A percentile compares a stretch with the other conserved stretches of the same genome.
Evolutionary conservation across 495 filamentous ascomycete species (phyloP).

Genomic region (Hyphodiscus hymeniophilus): DNA sequence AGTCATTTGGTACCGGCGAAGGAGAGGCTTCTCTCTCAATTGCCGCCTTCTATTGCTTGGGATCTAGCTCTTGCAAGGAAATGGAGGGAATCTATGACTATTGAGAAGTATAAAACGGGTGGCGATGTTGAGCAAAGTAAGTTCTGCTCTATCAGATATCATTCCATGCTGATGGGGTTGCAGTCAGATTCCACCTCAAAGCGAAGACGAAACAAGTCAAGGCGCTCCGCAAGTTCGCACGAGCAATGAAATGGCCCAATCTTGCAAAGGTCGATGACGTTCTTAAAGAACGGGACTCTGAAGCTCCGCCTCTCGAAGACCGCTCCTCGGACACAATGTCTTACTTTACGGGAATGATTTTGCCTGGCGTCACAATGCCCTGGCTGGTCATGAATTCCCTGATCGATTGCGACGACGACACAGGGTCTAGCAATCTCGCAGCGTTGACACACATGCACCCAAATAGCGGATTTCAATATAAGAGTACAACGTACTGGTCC

Average conservation of each 20-base stretch:
- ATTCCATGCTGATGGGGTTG: background rate
- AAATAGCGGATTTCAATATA: conserved; percentile 63
- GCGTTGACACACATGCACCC: conserved; percentile 53
- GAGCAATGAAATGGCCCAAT: conserved; percentile 67
- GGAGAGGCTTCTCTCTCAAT: conserved; percentile 44
- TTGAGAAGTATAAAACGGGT: conserved; percentile 36
- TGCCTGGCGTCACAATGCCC: conserved; percentile 60
- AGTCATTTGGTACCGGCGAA: conserved; percentile 45
- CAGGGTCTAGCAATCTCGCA: conserved; percentile 45
- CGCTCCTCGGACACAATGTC: conserved; percentile 60
- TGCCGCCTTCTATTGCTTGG: conserved; percentile 62
- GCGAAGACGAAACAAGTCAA: conserved; percentile 57
- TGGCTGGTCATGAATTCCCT: conserved; percentile 68
- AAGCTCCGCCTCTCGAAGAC: conserved; percentile 44
- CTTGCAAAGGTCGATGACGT: conserved; percentile 49
- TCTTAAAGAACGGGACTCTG: conserved; percentile 47
- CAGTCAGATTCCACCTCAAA: conserved; percentile 43
- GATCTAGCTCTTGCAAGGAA: conserved; percentile 56
- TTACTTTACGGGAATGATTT: conserved; percentile 61
- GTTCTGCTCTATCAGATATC: conserved; percentile 3
- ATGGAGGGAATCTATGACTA: conserved; percentile 58
- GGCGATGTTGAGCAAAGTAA: conserved; percentile 32
- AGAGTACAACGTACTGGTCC: conserved; percentile 63
- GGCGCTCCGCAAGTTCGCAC: conserved; percentile 55
- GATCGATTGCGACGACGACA: conserved; percentile 60